Evolutionary conservation across 176 grass and related monocot genomes (phyloP).

Genomic region (Oryza rufipogon): DNA sequence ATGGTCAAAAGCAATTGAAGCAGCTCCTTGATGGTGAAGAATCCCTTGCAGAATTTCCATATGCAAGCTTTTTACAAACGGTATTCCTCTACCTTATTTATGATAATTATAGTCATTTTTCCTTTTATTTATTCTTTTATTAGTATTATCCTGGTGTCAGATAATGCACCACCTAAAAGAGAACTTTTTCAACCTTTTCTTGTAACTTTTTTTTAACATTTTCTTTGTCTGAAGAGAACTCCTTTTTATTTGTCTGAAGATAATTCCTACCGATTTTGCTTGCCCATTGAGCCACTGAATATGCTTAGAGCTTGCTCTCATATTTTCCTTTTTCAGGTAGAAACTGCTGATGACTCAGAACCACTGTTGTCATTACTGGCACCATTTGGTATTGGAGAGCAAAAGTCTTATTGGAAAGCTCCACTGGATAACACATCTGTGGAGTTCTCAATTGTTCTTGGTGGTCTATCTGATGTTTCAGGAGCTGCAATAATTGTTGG

Average conservation of each 20-base stretch:
- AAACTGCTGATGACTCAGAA: slow-evolving; percentile 67
- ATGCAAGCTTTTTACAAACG: slow-evolving; percentile 81
- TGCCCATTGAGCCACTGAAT: slow-evolving; percentile 2
- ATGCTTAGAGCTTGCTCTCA: slow-evolving; percentile 28
- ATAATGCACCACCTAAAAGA: slow-evolving; percentile 24
- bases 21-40: slow-evolving; percentile 82
- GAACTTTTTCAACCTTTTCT: neutral
- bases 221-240: slow-evolving; percentile 25
- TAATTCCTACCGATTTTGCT: slow-evolving; percentile 28
- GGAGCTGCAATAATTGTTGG: slow-evolving; percentile 88
- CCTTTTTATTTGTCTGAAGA: slow-evolving; percentile 22
- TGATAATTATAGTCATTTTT: slow-evolving; percentile 35
- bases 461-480: slow-evolving; percentile 86
- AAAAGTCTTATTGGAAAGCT: slow-evolving; percentile 87
- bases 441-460: slow-evolving; percentile 94
- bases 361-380: slow-evolving; percentile 81
- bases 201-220: neutral
- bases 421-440: slow-evolving; percentile 56
- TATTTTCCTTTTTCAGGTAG: slow-evolving; percentile 62
- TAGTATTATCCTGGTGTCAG: slow-evolving; percentile 11
- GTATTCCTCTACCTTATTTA: slow-evolving; percentile 54
- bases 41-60: slow-evolving; percentile 94
- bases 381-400: slow-evolving; percentile 76
- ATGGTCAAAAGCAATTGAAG: slow-evolving; percentile 73
- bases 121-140: slow-evolving; percentile 32